Conservation (phyloP, 2,329 filamentous ascomycete genomes). For the Fusarium scirpi region DNA sequence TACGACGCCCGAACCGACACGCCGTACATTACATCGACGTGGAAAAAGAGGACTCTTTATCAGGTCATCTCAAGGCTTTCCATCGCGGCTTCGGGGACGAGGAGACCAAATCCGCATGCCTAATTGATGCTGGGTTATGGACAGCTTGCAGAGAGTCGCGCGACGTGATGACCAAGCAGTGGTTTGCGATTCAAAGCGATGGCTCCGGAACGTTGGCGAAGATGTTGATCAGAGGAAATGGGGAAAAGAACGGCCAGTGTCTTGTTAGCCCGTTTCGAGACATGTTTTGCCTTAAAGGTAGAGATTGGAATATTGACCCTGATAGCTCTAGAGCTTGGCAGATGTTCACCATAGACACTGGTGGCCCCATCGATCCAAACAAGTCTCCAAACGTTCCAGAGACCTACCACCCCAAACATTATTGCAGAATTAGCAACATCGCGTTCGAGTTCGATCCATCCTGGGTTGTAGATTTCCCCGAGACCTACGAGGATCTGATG, state of each 20-base stretch:
- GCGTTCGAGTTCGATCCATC: background rate
- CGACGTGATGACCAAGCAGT: background rate
- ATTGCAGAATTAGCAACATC: background rate
- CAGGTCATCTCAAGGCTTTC: background rate
- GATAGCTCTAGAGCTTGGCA: background rate
- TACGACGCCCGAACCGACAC: accelerated
- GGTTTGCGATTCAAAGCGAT: background rate
- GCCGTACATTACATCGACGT: constrained; percentile 1
- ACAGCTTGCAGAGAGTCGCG: constrained; percentile 10
- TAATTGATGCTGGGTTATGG: constrained; percentile 9
- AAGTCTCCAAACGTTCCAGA: background rate
- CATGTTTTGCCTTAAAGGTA: constrained; percentile 3
- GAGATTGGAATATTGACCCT: background rate
- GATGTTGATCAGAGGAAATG: background rate
- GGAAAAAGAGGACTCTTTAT: accelerated
- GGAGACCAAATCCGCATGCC: background rate
- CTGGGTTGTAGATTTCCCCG: background rate
- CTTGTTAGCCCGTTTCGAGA: background rate
- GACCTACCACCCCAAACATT: accelerated
- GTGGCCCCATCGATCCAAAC: accelerated
- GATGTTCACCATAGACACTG: background rate
- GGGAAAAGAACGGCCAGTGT: background rate
- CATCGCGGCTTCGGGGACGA: no score
- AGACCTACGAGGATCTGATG: background rate
- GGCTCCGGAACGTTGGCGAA: accelerated